Percentiles rank a stretch among this genome's conserved stretches.
These are phyloP conservation scores for Penicillium griseofulvum DNA, from an alignment of 2,329 filamentous ascomycete genomes.

Conservation along the genomic window DNA sequence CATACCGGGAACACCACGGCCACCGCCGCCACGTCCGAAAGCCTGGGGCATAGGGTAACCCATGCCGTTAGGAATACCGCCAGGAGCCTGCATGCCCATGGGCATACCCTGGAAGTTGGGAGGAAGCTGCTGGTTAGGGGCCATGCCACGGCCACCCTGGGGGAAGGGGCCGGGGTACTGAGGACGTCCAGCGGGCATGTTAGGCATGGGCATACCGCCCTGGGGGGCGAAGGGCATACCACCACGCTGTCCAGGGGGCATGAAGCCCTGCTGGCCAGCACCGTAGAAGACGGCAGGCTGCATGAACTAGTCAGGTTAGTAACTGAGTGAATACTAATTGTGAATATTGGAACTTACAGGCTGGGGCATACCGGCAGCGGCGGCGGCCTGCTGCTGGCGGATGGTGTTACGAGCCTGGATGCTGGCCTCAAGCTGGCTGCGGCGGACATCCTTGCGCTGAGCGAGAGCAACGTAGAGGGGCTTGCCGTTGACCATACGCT, in stretches of 20 bases:
- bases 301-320: slow-evolving; percentile 56
- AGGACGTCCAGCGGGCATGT: slow-evolving; percentile 75
- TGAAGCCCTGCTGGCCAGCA: slow-evolving; percentile 62
- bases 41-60: slow-evolving; percentile 79
- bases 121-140: slow-evolving; percentile 78
- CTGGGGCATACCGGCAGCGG: slow-evolving; percentile 80
- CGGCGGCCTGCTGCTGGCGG: slow-evolving; percentile 95
- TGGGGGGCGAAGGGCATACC: slow-evolving; percentile 61
- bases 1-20: slow-evolving; percentile 68
- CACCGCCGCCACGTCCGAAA: slow-evolving; percentile 64
- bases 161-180: slow-evolving; percentile 81
- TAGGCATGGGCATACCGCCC: slow-evolving; percentile 58
- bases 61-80: slow-evolving; percentile 73
- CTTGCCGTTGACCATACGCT: slow-evolving; percentile 97
- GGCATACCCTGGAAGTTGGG: slow-evolving; percentile 76
- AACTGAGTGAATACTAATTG: neutral
- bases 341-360: slow-evolving; percentile 27
- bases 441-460: slow-evolving; percentile 99
- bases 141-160: slow-evolving; percentile 82
- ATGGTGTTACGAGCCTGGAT: slow-evolving; percentile 99
- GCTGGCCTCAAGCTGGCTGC: slow-evolving; percentile 97
- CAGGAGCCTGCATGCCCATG: slow-evolving; percentile 61
- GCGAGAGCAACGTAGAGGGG: slow-evolving; percentile 96
- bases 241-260: slow-evolving; percentile 57
- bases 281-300: slow-evolving; percentile 90